Base-by-base conservation (phyloP, 441 rosid species). In the Syzygium syzygioides region DNA sequence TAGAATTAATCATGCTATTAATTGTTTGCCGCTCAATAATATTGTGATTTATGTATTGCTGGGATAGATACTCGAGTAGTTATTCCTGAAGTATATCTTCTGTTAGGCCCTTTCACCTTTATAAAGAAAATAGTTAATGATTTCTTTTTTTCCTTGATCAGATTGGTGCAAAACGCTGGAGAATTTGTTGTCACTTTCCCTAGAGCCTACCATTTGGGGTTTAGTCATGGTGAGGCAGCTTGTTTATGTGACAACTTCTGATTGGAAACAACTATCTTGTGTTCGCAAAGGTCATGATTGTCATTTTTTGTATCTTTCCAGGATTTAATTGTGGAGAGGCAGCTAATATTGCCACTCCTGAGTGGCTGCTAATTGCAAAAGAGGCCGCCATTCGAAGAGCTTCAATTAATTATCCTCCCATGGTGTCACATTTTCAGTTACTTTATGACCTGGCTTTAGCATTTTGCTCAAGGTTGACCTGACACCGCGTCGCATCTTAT, bases 161-260 rank as follows among this genome's bases (percentile, higher is more conserved):
- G 99, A 95, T 94, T 98, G 93, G 99, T 98, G 88, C 99, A 98
- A 94, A 98, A 98, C 92, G 96, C 98, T 90, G 99, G 99, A 88
- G 99, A 98, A 87, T 98, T 98, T 92, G 99, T 98, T 57, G 97
- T 98, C 91, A 98, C 99, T 52, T 98, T 98, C 91, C 99, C 99
- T 85, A 95, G 99, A 93, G 99, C 99, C 79, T 98, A 98, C 91
- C 99, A 98, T 94, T 95, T 98, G 34, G 99, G 99, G 88, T 96
- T 98, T 91, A 98, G 99, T 93, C 99, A 97, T 86, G 99, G 99
- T 97, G 90, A 94, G 93, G 52, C 85, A 45, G 68, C 86, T 87
- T 87, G 79, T 87, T 86, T 88, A 76, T 88, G 88, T 76, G 59
- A 59, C 79, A 56, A 55, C 14, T 71, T 87, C 85, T 55, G 57